Conservation (phyloP, 768 basidiomycete species). For the Pulveroboletus sp. region DNA sequence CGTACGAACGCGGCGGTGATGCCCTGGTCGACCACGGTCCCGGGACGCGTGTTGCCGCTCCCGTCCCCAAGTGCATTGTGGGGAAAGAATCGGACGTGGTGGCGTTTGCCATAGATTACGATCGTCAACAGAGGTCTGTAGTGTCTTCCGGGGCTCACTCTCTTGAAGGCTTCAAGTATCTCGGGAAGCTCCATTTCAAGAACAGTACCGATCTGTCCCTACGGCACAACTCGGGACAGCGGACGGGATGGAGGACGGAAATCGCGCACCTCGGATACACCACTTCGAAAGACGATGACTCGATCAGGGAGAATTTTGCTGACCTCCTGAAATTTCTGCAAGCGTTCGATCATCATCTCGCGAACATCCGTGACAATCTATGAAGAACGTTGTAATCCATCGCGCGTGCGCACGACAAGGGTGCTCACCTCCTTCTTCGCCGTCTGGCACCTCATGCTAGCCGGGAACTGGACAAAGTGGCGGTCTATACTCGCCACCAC, state of each 20-base stretch:
- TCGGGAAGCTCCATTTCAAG: slow-evolving; percentile 58
- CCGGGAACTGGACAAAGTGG: slow-evolving; percentile 73
- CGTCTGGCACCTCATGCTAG: slow-evolving; percentile 64
- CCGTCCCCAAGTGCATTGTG: slow-evolving; percentile 46
- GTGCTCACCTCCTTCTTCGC: slow-evolving; percentile 25
- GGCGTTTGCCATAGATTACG: slow-evolving; percentile 76
- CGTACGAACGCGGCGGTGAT: slow-evolving; percentile 62
- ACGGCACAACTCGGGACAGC: not conserved
- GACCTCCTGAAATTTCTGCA: slow-evolving; percentile 52
- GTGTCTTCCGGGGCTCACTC: slow-evolving; percentile 36
- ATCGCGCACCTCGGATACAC: slow-evolving; percentile 67
- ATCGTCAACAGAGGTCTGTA: slow-evolving; percentile 68
- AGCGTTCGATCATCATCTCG: slow-evolving; percentile 68
- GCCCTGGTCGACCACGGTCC: slow-evolving; percentile 78
- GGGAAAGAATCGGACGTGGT: slow-evolving; percentile 57
- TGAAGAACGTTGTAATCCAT: not conserved
- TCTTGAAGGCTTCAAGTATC: slow-evolving; percentile 56
- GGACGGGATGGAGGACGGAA: not conserved
- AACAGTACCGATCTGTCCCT: slow-evolving; percentile 74
- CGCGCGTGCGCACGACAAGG: not conserved
- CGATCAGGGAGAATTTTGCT: slow-evolving; percentile 61
- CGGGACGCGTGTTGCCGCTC: slow-evolving; percentile 76
- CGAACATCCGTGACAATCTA: slow-evolving; percentile 70
- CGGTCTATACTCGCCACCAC: slow-evolving; percentile 75
- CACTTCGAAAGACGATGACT: slow-evolving; percentile 73